A percentile compares a stretch with the other conserved stretches of the same genome.
Conservation (phyloP, 2,329 filamentous ascomycete genomes). For the Neonectria neomacrospora region DNA sequence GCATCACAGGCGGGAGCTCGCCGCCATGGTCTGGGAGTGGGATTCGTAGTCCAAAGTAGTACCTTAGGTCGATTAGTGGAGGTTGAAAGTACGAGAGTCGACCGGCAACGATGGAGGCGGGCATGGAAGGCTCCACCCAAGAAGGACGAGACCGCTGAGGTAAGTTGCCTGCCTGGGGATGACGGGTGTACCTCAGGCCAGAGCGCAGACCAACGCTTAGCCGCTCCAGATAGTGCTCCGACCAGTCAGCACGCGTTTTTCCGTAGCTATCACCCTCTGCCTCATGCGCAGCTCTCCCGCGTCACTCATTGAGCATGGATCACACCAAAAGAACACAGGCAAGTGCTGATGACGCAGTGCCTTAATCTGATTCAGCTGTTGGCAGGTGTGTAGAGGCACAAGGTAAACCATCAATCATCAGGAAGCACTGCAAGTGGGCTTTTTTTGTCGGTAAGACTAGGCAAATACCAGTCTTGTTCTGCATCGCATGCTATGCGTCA, state of each 20-base stretch:
- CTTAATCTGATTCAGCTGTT: not conserved
- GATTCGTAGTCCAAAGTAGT: slow-evolving; percentile 27
- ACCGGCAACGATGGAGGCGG: slow-evolving; percentile 12
- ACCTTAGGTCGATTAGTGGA: slow-evolving; percentile 31
- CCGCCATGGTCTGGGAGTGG: slow-evolving; percentile 27
- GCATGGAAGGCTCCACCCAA: slow-evolving; percentile 21
- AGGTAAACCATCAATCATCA: too few species aligned
- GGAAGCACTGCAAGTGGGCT: not conserved
- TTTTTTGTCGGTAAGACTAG: not conserved
- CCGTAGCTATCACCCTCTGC: not conserved
- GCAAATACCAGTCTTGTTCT: not conserved
- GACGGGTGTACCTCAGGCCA: not conserved
- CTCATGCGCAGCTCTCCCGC: not conserved
- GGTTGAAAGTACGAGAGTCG: slow-evolving; percentile 22
- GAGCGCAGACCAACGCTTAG: not conserved
- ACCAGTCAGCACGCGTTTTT: not conserved
- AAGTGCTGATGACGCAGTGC: not conserved
- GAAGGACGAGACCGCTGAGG: slow-evolving; percentile 20
- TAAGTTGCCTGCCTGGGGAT: slow-evolving; percentile 17
- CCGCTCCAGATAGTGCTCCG: not conserved
- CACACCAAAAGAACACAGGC: not conserved
- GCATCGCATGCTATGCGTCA: too few species aligned
- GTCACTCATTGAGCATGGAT: not conserved
- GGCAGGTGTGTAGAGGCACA: too few species aligned
- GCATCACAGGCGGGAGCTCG: slow-evolving; percentile 25